Percentiles rank a stretch among this genome's conserved stretches.
Evolutionary conservation across 768 basidiomycete species (phyloP).

Genomic region (Auriscalpium microsporum): DNA sequence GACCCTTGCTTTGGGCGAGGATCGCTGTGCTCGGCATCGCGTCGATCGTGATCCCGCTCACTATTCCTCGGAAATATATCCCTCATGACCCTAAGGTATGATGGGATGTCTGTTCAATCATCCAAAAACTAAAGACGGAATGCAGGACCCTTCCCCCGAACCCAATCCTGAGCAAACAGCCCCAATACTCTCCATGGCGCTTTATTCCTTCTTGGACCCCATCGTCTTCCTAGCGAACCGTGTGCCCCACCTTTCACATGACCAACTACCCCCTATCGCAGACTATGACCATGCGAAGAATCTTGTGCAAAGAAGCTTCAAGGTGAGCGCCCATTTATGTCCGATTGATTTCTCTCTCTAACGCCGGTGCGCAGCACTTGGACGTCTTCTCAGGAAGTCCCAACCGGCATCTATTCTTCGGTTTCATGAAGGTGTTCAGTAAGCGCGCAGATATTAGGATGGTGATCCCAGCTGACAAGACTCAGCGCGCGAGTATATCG

Average conservation of each 20-base stretch:
- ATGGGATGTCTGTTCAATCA: too few relatives aligned
- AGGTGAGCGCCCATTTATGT: slow-evolving; percentile 25
- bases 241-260: slow-evolving; percentile 35
- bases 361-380: slow-evolving; percentile 20
- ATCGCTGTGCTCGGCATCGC: background rate
- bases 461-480: background rate
- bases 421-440: slow-evolving; percentile 18
- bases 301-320: slow-evolving; percentile 16
- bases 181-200: slow-evolving; percentile 24
- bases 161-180: slow-evolving; percentile 25
- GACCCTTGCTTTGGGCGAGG: background rate
- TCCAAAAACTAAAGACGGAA: background rate
- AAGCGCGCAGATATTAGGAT: background rate
- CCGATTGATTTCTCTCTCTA: too few relatives aligned
- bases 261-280: slow-evolving; percentile 38
- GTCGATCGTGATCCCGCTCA: background rate
- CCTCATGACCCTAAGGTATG: background rate
- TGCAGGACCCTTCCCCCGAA: slow-evolving; percentile 18
- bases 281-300: slow-evolving; percentile 35
- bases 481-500: slow-evolving; percentile 9
- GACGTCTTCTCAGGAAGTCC: slow-evolving; percentile 16
- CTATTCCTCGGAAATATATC: background rate
- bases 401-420: slow-evolving; percentile 19
- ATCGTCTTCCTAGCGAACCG: slow-evolving; percentile 36
- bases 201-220: slow-evolving; percentile 47